Base-by-base conservation (phyloP, 306 rosid species). In the Cucurbita ficifolia region DNA sequence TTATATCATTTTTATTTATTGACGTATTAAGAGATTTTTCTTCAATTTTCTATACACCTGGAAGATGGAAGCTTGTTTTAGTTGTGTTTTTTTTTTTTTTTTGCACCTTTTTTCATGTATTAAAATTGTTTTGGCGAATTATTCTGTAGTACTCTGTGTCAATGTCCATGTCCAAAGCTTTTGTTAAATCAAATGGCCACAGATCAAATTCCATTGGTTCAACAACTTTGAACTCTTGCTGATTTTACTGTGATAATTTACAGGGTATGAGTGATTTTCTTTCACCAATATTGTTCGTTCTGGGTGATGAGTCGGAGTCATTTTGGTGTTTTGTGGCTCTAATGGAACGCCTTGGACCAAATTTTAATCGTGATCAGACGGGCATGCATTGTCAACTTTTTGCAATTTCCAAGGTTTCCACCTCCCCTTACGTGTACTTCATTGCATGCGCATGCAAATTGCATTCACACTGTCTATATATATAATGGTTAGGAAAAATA, bases 351-450 rank as follows among this genome's bases (percentile, higher is more conserved):
- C 91, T 95, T 22, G 99, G 99, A 77, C 96, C 99, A 69, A 95
- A 95, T 84, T 95, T 95, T 78, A 95, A 95, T 76, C 99, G 97
- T 49, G 97, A 95, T 81, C 99, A 95, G 82, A 95, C 86, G 56
- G 99, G 99, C 85, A 95, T 95, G 99, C 99, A 95, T 81, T 89
- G 97, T 74, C 99, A 95, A 82, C 97, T 95, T 53, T 95, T 95
- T 88, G 92, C 99, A n/a, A 79, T 95, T 81, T 89, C 92, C 10
- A 95, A 95, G 99, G 99, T 95, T 49, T 39, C 21, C 61, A 57
- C 33, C 68, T 74, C 77, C 78, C 65, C 75, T 76, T 62, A 76
- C 56, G 49, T 80, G 50, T 82, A 74, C 42, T 14, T 56, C 57
- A 43, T 38, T 72, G 13, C 59, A 24, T 40, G 39, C 54, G 10